A percentile compares a stretch with the other conserved stretches of the same genome.
phyloP scores from a whole-genome alignment of 2,329 filamentous ascomycete species.

The Akanthomyces dipterigenus region DNA sequence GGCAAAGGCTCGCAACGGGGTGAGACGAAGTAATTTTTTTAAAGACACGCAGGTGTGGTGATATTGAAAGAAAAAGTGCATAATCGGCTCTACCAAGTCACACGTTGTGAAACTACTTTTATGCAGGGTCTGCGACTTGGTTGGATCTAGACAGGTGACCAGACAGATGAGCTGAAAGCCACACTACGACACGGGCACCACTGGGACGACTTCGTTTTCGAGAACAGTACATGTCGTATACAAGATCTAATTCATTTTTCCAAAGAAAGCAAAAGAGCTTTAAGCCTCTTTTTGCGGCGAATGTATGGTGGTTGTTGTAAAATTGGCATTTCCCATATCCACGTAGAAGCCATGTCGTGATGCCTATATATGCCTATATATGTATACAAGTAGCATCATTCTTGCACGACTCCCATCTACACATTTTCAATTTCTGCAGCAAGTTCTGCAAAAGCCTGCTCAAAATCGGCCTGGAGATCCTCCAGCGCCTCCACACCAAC shows the following conservation, averaged over 20 bases:
- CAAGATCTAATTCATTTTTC: no score
- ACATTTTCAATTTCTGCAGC: background rate
- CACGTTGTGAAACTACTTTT: background rate
- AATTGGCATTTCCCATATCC: no score
- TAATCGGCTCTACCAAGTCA: background rate
- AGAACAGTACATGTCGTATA: no score
- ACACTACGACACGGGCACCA: background rate
- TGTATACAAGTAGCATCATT: no score
- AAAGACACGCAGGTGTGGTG: background rate
- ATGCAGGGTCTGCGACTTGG: background rate
- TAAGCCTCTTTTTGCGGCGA: no score
- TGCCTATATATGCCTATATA: background rate
- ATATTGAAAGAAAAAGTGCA: background rate
- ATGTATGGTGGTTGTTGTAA: no score
- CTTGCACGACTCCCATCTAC: no score
- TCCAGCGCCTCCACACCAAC: slow-evolving; percentile 82
- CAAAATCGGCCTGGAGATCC: slow-evolving; percentile 72
- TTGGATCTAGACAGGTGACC: background rate
- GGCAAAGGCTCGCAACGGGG: no score
- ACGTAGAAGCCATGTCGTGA: background rate
- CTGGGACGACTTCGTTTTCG: background rate
- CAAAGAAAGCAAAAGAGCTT: no score
- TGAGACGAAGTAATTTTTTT: no score
- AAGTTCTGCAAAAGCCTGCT: slow-evolving; percentile 57
- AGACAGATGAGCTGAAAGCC: background rate